Evolutionary conservation across 176 grass and related monocot species (phyloP).

Genomic region (Carex kokanica): DNA sequence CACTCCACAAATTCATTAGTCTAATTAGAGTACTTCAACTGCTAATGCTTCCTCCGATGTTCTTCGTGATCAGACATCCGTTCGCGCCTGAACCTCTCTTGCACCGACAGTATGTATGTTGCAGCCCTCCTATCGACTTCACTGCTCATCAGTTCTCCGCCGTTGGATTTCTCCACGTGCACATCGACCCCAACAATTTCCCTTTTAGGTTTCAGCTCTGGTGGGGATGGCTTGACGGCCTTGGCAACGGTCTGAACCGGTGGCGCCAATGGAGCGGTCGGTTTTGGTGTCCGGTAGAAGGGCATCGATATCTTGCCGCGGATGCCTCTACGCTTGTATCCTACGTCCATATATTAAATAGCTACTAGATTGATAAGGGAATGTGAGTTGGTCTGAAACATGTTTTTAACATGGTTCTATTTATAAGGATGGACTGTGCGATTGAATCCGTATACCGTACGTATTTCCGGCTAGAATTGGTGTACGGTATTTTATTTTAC

Average conservation of each 20-base stretch:
- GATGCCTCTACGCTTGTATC: constrained; percentile 30
- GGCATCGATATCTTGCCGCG: constrained; percentile 17
- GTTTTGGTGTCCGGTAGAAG: constrained; percentile 25
- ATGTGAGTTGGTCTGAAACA: background rate
- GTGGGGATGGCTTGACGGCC: background rate
- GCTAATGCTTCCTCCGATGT: background rate
- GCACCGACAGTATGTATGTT: constrained; percentile 15
- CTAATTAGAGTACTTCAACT: background rate
- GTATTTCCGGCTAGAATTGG: background rate
- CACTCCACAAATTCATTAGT: background rate
- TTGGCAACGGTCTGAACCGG: background rate
- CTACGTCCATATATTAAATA: constrained; percentile 15
- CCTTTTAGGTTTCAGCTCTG: background rate
- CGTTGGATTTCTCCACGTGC: constrained; percentile 17
- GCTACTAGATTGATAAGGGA: background rate
- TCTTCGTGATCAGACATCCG: background rate
- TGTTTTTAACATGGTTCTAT: background rate
- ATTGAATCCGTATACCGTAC: background rate
- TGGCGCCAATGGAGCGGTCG: background rate
- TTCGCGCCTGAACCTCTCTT: constrained; percentile 26
- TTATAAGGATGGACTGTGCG: background rate
- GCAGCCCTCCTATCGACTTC: constrained; percentile 25
- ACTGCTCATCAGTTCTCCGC: constrained; percentile 6
- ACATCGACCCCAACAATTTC: constrained; percentile 5
- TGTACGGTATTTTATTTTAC: background rate